A percentile compares a stretch with the other conserved stretches of the same genome.
Conservation (phyloP, 2,329 filamentous ascomycete species). For the Xylariomycetidae sp. region DNA sequence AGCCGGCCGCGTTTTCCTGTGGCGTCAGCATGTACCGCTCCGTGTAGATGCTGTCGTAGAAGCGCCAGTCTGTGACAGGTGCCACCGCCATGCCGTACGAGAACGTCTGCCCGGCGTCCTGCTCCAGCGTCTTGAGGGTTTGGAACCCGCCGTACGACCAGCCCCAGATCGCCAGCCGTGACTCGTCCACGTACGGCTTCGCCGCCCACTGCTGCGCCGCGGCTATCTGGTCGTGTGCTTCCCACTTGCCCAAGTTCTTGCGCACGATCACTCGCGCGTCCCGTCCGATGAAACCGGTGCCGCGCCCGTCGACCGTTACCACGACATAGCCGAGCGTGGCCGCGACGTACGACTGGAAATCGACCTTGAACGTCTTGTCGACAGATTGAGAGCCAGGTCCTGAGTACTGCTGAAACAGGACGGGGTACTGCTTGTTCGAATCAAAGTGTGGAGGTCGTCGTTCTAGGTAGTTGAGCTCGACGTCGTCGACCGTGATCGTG, state of each 20-base stretch:
- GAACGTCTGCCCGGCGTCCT: constrained; percentile 84
- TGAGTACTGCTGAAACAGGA: constrained; percentile 91
- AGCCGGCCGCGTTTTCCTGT: constrained; percentile 72
- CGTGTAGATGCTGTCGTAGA: constrained; percentile 91
- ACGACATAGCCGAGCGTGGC: constrained; percentile 85
- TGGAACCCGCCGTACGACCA: constrained; percentile 98
- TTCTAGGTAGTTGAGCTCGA: constrained; percentile 68
- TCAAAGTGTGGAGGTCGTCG: constrained; percentile 86
- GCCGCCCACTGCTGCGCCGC: constrained; percentile 78
- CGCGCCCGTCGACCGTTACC: constrained; percentile 87
- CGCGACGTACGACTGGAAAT: constrained; percentile 88
- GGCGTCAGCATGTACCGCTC: constrained; percentile 97
- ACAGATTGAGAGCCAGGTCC: constrained; percentile 92
- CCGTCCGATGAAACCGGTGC: constrained; percentile 86
- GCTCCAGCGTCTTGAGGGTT: constrained; percentile 89
- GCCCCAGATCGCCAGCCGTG: constrained; percentile 89
- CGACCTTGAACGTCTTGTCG: constrained; percentile 69
- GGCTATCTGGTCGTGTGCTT: constrained; percentile 86
- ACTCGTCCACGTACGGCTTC: constrained; percentile 76
- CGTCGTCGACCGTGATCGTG: constrained; percentile 77
- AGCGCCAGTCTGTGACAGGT: constrained; percentile 96
- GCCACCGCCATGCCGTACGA: constrained; percentile 97
- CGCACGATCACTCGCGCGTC: constrained; percentile 75
- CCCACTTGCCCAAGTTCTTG: constrained; percentile 76
- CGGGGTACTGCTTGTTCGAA: constrained; percentile 77